Base-by-base conservation (phyloP, 106 monocot species). In the Acorus gramineus region DNA sequence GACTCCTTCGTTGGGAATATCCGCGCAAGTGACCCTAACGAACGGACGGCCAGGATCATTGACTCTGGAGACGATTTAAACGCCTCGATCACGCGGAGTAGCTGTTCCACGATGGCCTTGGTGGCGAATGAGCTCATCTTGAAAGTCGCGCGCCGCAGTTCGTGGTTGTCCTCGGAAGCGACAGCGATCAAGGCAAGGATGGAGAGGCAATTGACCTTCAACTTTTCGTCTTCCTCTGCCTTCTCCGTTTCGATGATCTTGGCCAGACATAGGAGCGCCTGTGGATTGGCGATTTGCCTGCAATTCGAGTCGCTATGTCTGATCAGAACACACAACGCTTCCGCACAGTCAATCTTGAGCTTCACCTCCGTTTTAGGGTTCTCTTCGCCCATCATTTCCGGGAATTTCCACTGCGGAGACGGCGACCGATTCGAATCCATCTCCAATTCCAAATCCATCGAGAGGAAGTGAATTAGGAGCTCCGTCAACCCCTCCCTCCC, bases 101-200 rank as follows among this genome's bases (percentile, higher is more conserved):
- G 84, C 78, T 88, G 87, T 14, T 73, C 80, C 42, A 84, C 76
- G 14, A 78, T 78, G 1, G 78, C 57, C 56, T 81, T 88, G 13
- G 81, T 78, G 0, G 84, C 87, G 4, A 78, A 76, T 11, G 84
- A 81, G 62, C 73, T 83, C 11, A 52, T 73, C 71, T 76, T 88
- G 76, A 88, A 88, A 12, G 75, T 78, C 7, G 83, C 80, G 2
- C 83, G 83, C 7, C 83, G 74, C 60, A 87, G 74, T 50, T 87
- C 87, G 6, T 62, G 64, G 10, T 87, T 75, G 4, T 49, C 7
- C 60, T 87, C 87, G 0, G 87, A 83, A 0, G 62, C 78, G 4
- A 72, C 55, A 6, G 78, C 63, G 5, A 87, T 80, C 67, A 83
- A 83, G 66, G 67, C 61, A 46, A 84, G 45, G 11, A 74, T 62